These are phyloP conservation scores for Telfairia occidentalis DNA, from an alignment of 331 rosid species.

Conservation along the genomic window DNA sequence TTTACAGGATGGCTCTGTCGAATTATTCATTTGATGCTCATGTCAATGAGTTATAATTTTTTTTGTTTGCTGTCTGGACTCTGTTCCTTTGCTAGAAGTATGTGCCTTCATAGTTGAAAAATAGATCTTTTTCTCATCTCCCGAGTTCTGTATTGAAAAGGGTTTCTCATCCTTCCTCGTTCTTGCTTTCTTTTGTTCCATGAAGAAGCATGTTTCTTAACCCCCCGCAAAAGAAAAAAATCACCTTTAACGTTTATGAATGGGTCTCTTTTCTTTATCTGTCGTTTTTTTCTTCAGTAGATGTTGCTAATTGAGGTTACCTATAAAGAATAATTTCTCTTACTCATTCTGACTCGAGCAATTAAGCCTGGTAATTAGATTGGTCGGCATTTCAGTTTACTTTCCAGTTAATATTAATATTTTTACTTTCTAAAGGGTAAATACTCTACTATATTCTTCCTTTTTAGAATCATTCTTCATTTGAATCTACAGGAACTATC, in stretches of 20 bases:
- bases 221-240: too few relatives aligned
- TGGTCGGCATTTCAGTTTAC: neutral
- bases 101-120: too few relatives aligned
- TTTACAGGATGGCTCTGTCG: neutral
- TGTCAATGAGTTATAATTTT: neutral
- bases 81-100: too few relatives aligned
- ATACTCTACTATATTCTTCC: neutral
- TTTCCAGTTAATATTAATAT: neutral
- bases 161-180: too few relatives aligned
- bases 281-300: neutral
- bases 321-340: neutral
- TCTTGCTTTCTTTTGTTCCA: too few relatives aligned
- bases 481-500: neutral
- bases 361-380: neutral
- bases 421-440: neutral
- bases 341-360: neutral
- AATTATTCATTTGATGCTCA: neutral
- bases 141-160: too few relatives aligned
- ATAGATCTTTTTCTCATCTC: too few relatives aligned
- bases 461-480: neutral
- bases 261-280: neutral
- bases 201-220: too few relatives aligned
- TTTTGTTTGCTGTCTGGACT: neutral
- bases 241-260: too few relatives aligned
- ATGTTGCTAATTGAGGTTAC: neutral